Evolutionary conservation across 1,139 yeast genomes (phyloP), one percentile per base, ranked within the genome.

Genomic region (Geotrichum klebahnii): DNA sequence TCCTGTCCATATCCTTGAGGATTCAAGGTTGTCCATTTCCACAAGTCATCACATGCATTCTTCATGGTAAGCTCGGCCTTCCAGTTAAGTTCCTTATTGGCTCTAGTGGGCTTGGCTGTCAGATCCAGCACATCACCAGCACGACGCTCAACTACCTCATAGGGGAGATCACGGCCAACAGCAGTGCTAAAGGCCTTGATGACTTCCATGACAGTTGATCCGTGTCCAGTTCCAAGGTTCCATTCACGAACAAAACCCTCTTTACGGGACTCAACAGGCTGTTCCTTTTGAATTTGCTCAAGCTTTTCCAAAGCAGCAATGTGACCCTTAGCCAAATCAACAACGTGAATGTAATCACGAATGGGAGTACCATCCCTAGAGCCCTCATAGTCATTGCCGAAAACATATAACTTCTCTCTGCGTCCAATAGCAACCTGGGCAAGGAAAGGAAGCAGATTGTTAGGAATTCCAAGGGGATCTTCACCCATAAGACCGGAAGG

Each of bases 201-300:
- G 46, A 85, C 83, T 59, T 86, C 90, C 51, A 84, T 73, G 5
- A 85, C 95, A 1, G 94, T 84, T 6, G 84, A 74, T 4, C 95
- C 95, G 40, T 73, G 77, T 43, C 95, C 95, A 22, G 92, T 81
- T 42, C 95, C 95, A 55, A 85, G 75, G 63, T 86, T 86, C 94
- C 94, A 86, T 62, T 81, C 92, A 51, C 90, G 75, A 63, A 77
- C 80, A 52, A 79, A 71, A 4, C 86, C 87, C 29, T 66, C 59
- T 12, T 65, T 60, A 6, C 58, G 61, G 37, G 46, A 48, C 36
- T 56, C 57, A 6, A 57, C 51, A 16, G 52, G 46, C 28, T 41
- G 44, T n/a, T 65, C 60, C 36, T 59, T 44, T 6, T 62, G 55
- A 43, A 69, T 60, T n/a, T 63, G 60, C 54, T 75, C 75, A 52